Evolutionary conservation across 164 flowering plant species (phyloP), one percentile per base, ranked within the genome.

Genomic region (Protea cynaroides): DNA sequence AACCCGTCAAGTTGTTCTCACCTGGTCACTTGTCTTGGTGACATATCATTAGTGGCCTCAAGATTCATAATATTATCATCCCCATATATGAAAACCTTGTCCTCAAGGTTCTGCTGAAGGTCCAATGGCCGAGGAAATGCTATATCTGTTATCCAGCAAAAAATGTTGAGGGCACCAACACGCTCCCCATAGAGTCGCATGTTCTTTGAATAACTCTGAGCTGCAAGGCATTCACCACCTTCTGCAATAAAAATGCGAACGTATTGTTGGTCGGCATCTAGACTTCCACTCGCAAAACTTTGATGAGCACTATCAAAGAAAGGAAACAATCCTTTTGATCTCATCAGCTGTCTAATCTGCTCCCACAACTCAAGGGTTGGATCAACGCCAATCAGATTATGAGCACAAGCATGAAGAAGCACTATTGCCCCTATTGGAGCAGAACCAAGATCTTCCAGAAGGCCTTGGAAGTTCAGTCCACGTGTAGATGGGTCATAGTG

Each of bases 271-370:
- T 95, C 99, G 56, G 87, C 65, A 74, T 95, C 99, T 67, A 95
- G 79, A 80, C 78, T 90, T 70, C 99, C 99, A 80, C 99, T 95
- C 6, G 98, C 98, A 79, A 95, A 95, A 57, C 99, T 97, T 95
- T 95, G 99, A 73, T 95, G 92, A 56, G 99, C 99, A 76, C 99
- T 95, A 70, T 92, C 98, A 79, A 95, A 95, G 86, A 95, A 95
- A 47, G 99, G 99, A 37, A 95, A 63, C 73, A 95, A 66, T 21
- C 68, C 81, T 73, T 84, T 86, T 13, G 96, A 84, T 78, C 98
- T 83, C 73, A 95, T 81, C 77, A 95, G 73, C 74, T 84, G 81
- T 74, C 99, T 88, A 55, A 95, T 92, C 61, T 87, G 88, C 66
- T 92, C 96, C 99, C 99, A 95, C 71, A 92, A 96, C 65, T 84